Conservation (phyloP, 495 filamentous ascomycete species). For the Usnea hakonensis region DNA sequence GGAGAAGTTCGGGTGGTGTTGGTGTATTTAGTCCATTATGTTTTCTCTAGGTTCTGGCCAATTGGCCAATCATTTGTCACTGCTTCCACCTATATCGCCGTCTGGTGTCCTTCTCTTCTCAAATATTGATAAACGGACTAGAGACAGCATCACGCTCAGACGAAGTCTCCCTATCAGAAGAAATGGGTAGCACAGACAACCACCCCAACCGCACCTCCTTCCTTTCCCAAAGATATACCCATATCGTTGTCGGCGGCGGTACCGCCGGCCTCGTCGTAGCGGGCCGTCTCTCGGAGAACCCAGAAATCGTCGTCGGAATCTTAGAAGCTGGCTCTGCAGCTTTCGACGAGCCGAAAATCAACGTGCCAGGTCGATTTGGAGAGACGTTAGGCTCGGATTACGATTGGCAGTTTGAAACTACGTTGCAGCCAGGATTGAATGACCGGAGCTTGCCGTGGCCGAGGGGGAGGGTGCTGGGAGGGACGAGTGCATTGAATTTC, state of each 20-base stretch:
- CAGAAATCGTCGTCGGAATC: constrained; percentile 36
- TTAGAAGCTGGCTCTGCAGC: constrained; percentile 40
- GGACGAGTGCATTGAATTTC: constrained; percentile 40
- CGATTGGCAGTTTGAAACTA: constrained; percentile 41
- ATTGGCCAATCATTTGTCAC: neutral
- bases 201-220: constrained; percentile 2
- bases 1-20: neutral
- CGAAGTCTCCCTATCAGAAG: neutral
- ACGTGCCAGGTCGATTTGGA: constrained; percentile 36
- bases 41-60: neutral
- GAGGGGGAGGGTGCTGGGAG: constrained; percentile 37
- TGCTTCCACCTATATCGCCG: neutral
- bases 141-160: neutral
- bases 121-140: neutral
- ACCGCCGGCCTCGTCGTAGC: constrained; percentile 38
- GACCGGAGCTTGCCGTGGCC: constrained; percentile 31
- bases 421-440: constrained; percentile 31
- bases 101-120: neutral
- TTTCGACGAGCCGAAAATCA: constrained; percentile 35
- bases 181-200: neutral
- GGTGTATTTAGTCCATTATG: neutral
- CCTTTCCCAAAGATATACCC: constrained; percentile 20
- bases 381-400: constrained; percentile 34
- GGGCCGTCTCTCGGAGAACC: constrained; percentile 33
- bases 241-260: constrained; percentile 37